Evolutionary conservation across 1,139 yeast genomes (phyloP).

Genomic region (Petasospora fabianii): DNA sequence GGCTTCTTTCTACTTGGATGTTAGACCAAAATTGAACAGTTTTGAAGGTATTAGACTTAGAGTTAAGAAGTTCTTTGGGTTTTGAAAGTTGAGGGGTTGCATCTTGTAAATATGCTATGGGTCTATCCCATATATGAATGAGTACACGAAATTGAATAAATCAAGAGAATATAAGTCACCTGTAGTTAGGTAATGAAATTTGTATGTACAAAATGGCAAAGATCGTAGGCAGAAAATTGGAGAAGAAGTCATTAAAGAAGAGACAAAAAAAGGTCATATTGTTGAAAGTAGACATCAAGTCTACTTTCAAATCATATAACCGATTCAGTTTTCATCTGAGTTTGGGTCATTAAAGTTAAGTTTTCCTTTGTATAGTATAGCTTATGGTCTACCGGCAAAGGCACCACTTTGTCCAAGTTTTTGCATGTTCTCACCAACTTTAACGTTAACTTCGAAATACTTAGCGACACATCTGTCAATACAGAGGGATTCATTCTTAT

Average conservation of each 20-base stretch:
- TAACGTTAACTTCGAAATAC: constrained; percentile 92
- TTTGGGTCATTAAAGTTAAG: neutral
- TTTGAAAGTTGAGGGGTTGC: constrained; percentile 21
- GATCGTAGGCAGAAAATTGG: neutral
- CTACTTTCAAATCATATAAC: no score
- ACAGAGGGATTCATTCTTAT: constrained; percentile 84
- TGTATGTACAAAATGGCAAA: neutral
- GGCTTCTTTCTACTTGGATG: constrained; percentile 78
- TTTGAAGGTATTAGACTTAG: constrained; percentile 79
- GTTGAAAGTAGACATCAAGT: no score
- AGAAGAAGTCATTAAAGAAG: neutral
- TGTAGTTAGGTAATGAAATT: neutral
- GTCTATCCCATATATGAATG: no score
- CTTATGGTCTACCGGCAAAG: constrained; percentile 32
- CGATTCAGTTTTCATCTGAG: no score
- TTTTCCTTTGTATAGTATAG: neutral
- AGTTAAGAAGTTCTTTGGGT: constrained; percentile 54
- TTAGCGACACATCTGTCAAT: constrained; percentile 88
- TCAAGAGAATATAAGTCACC: no score
- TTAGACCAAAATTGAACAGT: constrained; percentile 81
- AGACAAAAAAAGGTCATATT: no score
- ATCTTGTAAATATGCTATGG: neutral
- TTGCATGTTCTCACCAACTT: constrained; percentile 92
- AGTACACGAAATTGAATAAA: neutral
- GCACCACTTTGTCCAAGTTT: constrained; percentile 54